Evolutionary conservation across 1,284 basidiomycete species (phyloP).

Genomic region (Somion occarium): DNA sequence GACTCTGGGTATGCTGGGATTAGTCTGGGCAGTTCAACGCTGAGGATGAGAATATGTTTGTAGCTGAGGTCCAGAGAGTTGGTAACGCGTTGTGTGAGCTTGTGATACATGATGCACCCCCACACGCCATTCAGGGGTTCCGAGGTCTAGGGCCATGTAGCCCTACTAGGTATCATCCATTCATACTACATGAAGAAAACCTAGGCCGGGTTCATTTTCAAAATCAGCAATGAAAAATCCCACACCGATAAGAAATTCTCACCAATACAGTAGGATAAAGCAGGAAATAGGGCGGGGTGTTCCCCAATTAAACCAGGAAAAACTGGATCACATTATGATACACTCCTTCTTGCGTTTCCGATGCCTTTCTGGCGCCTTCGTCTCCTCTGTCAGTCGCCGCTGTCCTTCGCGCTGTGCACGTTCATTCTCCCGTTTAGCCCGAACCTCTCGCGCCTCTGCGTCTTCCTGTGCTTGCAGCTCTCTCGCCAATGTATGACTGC

Average conservation of each 20-base stretch:
- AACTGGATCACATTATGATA: constrained; percentile 50
- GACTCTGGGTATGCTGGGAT: too few species aligned
- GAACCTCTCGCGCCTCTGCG: constrained; percentile 36
- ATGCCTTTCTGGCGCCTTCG: constrained; percentile 14
- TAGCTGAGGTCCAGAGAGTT: too few species aligned
- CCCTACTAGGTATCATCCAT: too few species aligned
- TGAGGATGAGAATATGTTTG: too few species aligned
- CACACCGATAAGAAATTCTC: neutral
- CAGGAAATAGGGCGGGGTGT: neutral
- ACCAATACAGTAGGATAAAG: neutral
- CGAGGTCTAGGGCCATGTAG: neutral
- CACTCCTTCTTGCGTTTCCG: constrained; percentile 43
- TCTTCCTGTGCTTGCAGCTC: constrained; percentile 77
- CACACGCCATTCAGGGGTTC: too few species aligned
- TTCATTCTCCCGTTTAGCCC: constrained; percentile 34
- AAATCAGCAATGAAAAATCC: too few species aligned
- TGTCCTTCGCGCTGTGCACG: constrained; percentile 23
- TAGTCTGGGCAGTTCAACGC: too few species aligned
- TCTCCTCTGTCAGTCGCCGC: constrained; percentile 23
- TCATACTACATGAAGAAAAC: too few species aligned
- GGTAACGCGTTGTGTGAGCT: too few species aligned
- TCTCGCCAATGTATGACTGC: constrained; percentile 58
- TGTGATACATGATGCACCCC: too few species aligned
- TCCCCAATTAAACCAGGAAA: too few species aligned
- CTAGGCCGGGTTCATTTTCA: too few species aligned